Conservation (phyloP, 805 yeast species). For the Grigorovia jiainica region DNA sequence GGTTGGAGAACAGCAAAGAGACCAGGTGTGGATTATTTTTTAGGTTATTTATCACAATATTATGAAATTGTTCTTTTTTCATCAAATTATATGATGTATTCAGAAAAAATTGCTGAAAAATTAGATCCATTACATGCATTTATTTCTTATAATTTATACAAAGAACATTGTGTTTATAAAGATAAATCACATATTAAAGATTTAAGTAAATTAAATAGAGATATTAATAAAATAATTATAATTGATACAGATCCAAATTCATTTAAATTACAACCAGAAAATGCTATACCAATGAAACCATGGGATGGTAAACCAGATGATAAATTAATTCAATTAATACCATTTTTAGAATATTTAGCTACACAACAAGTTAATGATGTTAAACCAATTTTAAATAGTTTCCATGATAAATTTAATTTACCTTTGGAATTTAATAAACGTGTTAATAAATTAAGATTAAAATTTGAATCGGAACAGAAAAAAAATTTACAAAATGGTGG, state of each 20-base stretch:
- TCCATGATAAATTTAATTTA: slow-evolving; percentile 53
- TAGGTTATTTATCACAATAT: slow-evolving; percentile 89
- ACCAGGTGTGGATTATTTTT: slow-evolving; percentile 94
- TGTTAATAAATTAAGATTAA: slow-evolving; percentile 63
- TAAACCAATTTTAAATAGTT: slow-evolving; percentile 75
- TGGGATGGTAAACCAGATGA: slow-evolving; percentile 89
- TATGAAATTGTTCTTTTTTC: slow-evolving; percentile 92
- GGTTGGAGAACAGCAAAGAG: slow-evolving; percentile 99
- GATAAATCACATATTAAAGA: slow-evolving; percentile 90
- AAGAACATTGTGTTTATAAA: slow-evolving; percentile 79
- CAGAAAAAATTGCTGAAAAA: slow-evolving; percentile 76
- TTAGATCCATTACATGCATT: slow-evolving; percentile 90
- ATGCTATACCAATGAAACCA: slow-evolving; percentile 73
- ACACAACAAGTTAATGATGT: slow-evolving; percentile 80
- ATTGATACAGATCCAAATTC: slow-evolving; percentile 70
- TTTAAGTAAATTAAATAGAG: slow-evolving; percentile 83
- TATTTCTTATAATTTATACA: slow-evolving; percentile 75
- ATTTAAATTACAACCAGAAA: slow-evolving; percentile 80
- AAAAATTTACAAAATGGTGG: slow-evolving; percentile 30
- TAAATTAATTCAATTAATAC: slow-evolving; percentile 68
- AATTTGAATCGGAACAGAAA: slow-evolving; percentile 51
- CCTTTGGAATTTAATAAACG: slow-evolving; percentile 74
- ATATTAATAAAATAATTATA: slow-evolving; percentile 66
- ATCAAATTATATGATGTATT: slow-evolving; percentile 73
- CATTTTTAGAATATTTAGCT: slow-evolving; percentile 89